Evolutionary conservation across 2,329 filamentous ascomycete species (phyloP).

Genomic region (Samsoniella hepiali): DNA sequence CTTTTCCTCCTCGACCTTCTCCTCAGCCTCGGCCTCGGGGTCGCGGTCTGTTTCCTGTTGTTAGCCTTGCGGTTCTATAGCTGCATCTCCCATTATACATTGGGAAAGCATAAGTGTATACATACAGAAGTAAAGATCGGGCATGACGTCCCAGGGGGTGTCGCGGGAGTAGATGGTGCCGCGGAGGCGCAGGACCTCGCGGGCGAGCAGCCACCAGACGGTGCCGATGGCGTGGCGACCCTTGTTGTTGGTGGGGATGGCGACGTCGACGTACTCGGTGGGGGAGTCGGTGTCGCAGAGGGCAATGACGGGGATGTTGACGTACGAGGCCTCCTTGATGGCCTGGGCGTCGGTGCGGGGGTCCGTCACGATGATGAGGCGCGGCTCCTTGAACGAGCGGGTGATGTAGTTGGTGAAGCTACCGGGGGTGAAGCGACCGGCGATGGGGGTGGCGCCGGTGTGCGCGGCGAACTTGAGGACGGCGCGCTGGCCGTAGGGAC

Average conservation of each 20-base stretch:
- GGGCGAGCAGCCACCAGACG: constrained; percentile 99
- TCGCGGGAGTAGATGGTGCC: constrained; percentile 96
- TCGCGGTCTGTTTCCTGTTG: constrained; percentile 68
- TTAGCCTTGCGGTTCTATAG: neutral
- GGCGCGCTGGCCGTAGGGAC: constrained; percentile 98
- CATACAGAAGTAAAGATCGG: constrained; percentile 98
- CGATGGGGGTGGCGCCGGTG: constrained; percentile 96
- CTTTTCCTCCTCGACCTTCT: constrained; percentile 95
- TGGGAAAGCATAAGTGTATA: constrained; percentile 23
- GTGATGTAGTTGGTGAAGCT: constrained; percentile 99
- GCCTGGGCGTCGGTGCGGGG: constrained; percentile 99
- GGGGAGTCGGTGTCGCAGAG: constrained; percentile 99
- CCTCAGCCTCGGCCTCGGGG: constrained; percentile 98
- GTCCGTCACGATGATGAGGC: constrained; percentile 98
- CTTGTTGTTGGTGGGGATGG: constrained; percentile 99
- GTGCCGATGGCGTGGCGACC: constrained; percentile 98
- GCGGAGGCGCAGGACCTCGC: constrained; percentile 98
- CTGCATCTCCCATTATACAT: neutral
- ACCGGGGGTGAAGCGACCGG: constrained; percentile 99
- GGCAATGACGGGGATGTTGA: constrained; percentile 99
- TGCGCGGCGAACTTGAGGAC: constrained; percentile 99
- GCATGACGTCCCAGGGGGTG: constrained; percentile 98
- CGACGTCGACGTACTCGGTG: constrained; percentile 99
- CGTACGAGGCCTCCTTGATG: constrained; percentile 99
- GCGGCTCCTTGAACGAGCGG: constrained; percentile 99